Evolutionary conservation across 306 rosid genomes (phyloP), one percentile per base, ranked within the genome.

Genomic region (Pachyrhizus erosus): DNA sequence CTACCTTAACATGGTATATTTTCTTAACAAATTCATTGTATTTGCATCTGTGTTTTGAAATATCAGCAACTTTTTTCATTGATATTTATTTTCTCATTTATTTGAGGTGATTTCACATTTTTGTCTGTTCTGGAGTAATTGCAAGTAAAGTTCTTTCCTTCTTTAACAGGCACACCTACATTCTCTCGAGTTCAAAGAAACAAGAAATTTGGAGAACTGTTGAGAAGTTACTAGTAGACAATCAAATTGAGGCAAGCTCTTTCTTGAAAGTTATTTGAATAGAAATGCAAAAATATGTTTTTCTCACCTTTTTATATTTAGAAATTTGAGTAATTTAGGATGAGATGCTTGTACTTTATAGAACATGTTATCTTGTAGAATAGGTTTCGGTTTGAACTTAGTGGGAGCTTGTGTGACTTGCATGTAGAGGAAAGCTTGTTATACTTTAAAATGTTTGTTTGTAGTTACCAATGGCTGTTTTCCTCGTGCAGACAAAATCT

Each of bases 161-260:
- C 39, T 80, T 70, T 79, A 17, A 91, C 93, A 96, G 99, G 97
- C 99, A 96, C 89, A 96, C 93, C 49, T 96, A 87, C 88, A 69
- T 90, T 89, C 97, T 96, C 83, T 87, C 97, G 29, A 86, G 81
- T 82, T 45, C 64, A 23, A 91, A 89, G 89, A 96, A 93, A 79
- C 92, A 90, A 77, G 87, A 89, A 77, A 91, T 96, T 75, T 96
- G 99, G 98, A 80, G 89, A 77, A 93, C 94, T 8, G 97, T 93
- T 83, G 98, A 96, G 90, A 91, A 91, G 91, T 89, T 96, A 67
- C 94, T 96, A 3, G 82, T 90, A 69, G 99, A 96, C 96, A 93
- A 90, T 90, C 99, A 96, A 96, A 98, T 96, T 42, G 99, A 96
- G 98, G 99, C 70, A 90, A 90, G 96, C 80, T 80, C 87, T 76